Evolutionary conservation across 371 early-diverging fungal species (phyloP), one percentile per base, ranked within the genome.

Genomic region (Haplosporangium sp.): DNA sequence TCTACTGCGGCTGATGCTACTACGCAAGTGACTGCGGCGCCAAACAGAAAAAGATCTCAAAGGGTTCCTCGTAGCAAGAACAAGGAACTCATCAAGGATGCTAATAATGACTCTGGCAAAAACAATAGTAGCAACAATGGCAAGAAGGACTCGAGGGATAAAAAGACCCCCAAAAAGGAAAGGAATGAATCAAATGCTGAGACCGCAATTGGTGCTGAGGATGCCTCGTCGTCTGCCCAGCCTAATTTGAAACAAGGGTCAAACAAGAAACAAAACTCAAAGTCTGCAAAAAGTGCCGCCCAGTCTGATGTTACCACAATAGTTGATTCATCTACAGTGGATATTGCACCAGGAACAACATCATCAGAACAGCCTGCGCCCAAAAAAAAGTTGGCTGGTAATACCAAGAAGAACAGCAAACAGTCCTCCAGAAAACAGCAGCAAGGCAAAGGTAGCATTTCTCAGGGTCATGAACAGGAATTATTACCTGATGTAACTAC

Each of bases 181-280:
- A 65, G 56, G 27, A 56, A 17, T n/a, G 55, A 61, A 42, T 19
- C 40, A 9, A 55, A 13, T 39, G 42, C 1, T 27, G 38, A 53
- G 9, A 42, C 42, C 19, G n/a, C 55, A 11, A 7, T 34, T 34
- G 55, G 27, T 20, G 34, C 55, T 60, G 42, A 42, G 3, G 59
- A 39, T 52, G 35, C 60, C 4, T 27, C 61, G n/a, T 61, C 65
- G 7, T 8, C 62, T 20, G 13, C 73, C 42, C 50, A 48, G 19
- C 37, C 73, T 20, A 34, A 6, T 27, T 15, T 35, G 34, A 66
- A 73, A 48, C 57, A 67, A n/a, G 58, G 62, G 13, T 19, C 67
- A 47, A 48, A 15, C 57, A 73, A 67, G 73, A 65, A 56, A 72
- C 72, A 56, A 34, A 59, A 60, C 40, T 63, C 68, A 44, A 74